Evolutionary conservation across 768 basidiomycete species (phyloP).

Genomic region (Harrya chromipes): DNA sequence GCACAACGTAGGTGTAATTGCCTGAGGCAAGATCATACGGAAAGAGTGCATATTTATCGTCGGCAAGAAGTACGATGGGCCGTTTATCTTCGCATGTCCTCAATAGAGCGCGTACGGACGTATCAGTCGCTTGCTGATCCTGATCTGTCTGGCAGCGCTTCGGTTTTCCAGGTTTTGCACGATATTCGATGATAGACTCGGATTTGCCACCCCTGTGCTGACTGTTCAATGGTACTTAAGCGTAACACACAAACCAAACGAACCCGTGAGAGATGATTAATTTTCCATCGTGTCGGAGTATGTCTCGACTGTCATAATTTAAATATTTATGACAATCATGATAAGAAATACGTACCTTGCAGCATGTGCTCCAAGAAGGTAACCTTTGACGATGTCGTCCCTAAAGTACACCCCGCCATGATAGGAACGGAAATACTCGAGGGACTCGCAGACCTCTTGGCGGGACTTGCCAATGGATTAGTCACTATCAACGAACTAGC

Average conservation of each 20-base stretch:
- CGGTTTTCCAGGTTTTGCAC: slow-evolving; percentile 33
- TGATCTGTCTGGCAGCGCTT: slow-evolving; percentile 42
- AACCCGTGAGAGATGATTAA: slow-evolving; percentile 86
- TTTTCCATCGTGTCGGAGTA: slow-evolving; percentile 59
- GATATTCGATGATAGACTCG: slow-evolving; percentile 46
- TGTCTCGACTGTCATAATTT: slow-evolving; percentile 54
- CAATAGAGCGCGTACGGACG: slow-evolving; percentile 67
- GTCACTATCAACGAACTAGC: neutral
- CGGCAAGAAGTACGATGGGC: slow-evolving; percentile 69
- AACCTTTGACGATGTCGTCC: slow-evolving; percentile 64
- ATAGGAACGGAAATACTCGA: slow-evolving; percentile 64
- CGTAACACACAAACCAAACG: slow-evolving; percentile 15
- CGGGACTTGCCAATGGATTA: slow-evolving; percentile 50
- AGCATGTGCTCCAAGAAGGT: slow-evolving; percentile 69
- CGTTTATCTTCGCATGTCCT: slow-evolving; percentile 50
- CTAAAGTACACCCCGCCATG: slow-evolving; percentile 76
- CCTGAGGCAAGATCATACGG: slow-evolving; percentile 59
- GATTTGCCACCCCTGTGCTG: slow-evolving; percentile 62
- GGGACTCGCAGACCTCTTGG: slow-evolving; percentile 81
- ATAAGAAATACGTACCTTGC: slow-evolving; percentile 46
- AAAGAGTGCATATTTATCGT: slow-evolving; percentile 70
- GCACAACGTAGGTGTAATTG: slow-evolving; percentile 50
- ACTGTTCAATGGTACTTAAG: neutral
- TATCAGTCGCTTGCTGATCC: slow-evolving; percentile 67
- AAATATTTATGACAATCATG: slow-evolving; percentile 7